Percentiles rank a stretch among this genome's conserved stretches.
phyloP scores from a whole-genome alignment of 495 filamentous ascomycete species.

The Trichodelitschia bisporula region DNA sequence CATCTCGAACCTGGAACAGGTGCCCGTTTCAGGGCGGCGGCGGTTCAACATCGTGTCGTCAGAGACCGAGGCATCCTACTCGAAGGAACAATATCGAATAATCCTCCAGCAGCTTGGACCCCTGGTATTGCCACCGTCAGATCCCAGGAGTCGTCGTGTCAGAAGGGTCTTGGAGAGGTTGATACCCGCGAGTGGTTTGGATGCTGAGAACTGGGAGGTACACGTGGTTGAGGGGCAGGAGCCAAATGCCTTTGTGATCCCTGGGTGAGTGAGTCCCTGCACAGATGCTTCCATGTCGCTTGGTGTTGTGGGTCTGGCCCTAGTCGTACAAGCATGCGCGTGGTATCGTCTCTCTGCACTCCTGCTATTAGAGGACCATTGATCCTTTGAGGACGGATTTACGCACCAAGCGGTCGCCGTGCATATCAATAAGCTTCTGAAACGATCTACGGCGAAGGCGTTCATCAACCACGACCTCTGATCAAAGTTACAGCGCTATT shows the following conservation, averaged over 20 bases:
- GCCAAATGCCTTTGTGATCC: constrained; percentile 74
- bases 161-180: constrained; percentile 43
- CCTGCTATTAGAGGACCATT: too few species aligned
- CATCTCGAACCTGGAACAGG: constrained; percentile 1
- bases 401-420: too few species aligned
- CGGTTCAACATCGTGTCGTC: constrained; percentile 58
- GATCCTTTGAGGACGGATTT: too few species aligned
- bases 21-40: constrained; percentile 37
- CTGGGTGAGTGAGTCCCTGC: constrained; percentile 30
- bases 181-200: constrained; percentile 40
- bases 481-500: too few species aligned
- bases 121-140: constrained; percentile 24
- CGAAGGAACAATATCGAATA: constrained; percentile 11
- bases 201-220: constrained; percentile 51
- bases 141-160: constrained; percentile 30
- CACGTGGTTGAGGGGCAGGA: constrained; percentile 51
- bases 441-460: too few species aligned
- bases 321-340: neutral
- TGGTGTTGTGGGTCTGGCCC: neutral
- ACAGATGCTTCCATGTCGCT: too few species aligned
- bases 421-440: too few species aligned
- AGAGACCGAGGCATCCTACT: constrained; percentile 25
- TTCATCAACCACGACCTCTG: too few species aligned
- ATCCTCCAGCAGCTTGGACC: constrained; percentile 17
- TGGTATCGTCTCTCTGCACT: too few species aligned